Conservation (phyloP, 192 early-diverging fungal genomes). For the Coemansia sp. region DNA sequence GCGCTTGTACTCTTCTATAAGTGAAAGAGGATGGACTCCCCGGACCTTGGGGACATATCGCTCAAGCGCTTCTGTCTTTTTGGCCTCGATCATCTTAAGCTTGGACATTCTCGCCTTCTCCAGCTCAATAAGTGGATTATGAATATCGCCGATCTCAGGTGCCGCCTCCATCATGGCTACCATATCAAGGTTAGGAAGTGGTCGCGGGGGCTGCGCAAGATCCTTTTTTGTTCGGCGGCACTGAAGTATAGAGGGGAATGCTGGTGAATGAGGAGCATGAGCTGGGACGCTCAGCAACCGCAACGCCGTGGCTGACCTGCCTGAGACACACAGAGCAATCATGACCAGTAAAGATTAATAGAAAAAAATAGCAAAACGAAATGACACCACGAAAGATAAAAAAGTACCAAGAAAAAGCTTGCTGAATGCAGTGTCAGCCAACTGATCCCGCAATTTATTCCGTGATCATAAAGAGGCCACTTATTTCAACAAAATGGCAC, state of each 20-base stretch:
- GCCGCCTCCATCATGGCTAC: not conserved
- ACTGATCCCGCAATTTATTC: no score
- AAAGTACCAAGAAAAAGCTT: no score
- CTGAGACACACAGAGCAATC: constrained; percentile 4
- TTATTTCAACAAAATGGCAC: no score
- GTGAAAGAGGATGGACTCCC: constrained; percentile 18
- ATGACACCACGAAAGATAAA: no score
- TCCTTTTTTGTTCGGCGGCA: constrained; percentile 23
- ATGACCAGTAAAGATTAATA: not conserved
- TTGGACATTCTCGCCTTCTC: not conserved
- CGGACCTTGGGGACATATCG: constrained; percentile 4
- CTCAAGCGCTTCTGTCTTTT: not conserved
- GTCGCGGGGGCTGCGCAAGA: not conserved
- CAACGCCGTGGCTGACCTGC: not conserved
- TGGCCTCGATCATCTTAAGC: not conserved
- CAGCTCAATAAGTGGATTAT: constrained; percentile 32
- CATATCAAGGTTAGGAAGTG: constrained; percentile 10
- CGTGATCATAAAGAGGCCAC: no score
- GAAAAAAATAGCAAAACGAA: not conserved
- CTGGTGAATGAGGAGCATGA: not conserved
- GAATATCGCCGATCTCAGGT: constrained; percentile 10
- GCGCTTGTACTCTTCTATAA: constrained; percentile 10
- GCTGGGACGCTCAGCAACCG: not conserved
- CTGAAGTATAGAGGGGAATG: constrained; percentile 9
- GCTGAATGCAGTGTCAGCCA: no score